Percentiles rank a stretch among this genome's conserved stretches.
phyloP scores from a whole-genome alignment of 208 protist species.

The Strigomonas galati region DNA sequence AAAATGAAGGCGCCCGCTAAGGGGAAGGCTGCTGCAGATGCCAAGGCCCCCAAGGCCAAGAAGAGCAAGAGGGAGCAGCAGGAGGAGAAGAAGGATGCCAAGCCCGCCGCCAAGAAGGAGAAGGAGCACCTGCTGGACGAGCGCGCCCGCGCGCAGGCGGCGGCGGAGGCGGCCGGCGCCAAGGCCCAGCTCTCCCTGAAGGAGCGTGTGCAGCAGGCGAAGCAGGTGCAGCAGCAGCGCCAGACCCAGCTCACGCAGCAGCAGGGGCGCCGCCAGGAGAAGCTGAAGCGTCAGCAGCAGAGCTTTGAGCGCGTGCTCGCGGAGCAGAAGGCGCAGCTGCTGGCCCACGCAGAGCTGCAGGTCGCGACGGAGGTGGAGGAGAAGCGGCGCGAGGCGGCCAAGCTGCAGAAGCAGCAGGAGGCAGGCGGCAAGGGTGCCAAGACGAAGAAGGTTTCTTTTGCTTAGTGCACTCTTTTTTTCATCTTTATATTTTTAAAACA shows the following conservation, averaged over 20 bases:
- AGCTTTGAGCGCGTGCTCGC: slow-evolving; percentile 74
- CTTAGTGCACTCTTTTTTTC: neutral
- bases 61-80: neutral
- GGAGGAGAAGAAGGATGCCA: neutral
- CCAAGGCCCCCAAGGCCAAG: slow-evolving; percentile 10
- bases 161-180: slow-evolving; percentile 50
- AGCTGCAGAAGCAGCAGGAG: neutral
- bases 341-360: slow-evolving; percentile 46
- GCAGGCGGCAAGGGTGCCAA: slow-evolving; percentile 14
- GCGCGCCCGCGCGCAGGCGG: slow-evolving; percentile 40
- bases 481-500: slow-evolving; percentile 24
- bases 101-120: neutral
- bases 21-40: neutral
- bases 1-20: neutral
- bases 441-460: slow-evolving; percentile 21
- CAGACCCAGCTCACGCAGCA: slow-evolving; percentile 42
- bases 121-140: slow-evolving; percentile 48
- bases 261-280: slow-evolving; percentile 33
- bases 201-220: slow-evolving; percentile 47
- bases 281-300: slow-evolving; percentile 38
- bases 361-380: slow-evolving; percentile 12
- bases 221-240: slow-evolving; percentile 53
- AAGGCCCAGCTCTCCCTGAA: slow-evolving; percentile 46
- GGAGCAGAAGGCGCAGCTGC: slow-evolving; percentile 77
- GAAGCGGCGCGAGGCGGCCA: neutral